Conservation (phyloP, 768 basidiomycete genomes). For the Cyclocybe cylindracea region DNA sequence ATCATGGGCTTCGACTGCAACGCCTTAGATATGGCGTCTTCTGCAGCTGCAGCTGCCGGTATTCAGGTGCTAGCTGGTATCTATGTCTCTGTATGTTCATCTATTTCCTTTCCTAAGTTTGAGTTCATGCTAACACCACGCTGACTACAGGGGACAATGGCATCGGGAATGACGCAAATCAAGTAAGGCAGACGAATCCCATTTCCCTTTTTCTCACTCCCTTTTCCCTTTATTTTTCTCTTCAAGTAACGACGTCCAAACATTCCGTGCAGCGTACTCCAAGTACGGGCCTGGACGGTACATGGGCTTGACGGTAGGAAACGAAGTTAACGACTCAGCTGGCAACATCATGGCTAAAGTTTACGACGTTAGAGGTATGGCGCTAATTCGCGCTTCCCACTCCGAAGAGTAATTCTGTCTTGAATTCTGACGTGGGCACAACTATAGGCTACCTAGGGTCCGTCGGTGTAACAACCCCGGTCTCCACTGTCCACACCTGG, state of each 20-base stretch:
- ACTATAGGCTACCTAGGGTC: conserved; percentile 33
- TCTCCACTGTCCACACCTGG: conserved; percentile 43
- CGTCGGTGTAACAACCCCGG: conserved; percentile 34
- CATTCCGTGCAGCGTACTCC: conserved; percentile 32
- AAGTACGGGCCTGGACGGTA: conserved; percentile 36
- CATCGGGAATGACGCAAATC: conserved; percentile 21
- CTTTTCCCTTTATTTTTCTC: not conserved
- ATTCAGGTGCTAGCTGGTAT: conserved; percentile 38
- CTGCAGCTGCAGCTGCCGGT: conserved; percentile 33
- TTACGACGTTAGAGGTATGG: conserved; percentile 34
- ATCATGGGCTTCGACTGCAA: conserved; percentile 41
- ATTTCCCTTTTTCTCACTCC: not conserved
- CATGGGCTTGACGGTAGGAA: conserved; percentile 38
- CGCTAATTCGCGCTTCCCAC: not conserved
- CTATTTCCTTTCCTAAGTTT: not conserved
- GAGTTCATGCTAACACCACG: not conserved
- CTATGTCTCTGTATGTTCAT: conserved; percentile 25
- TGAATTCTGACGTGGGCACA: not conserved
- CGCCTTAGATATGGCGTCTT: conserved; percentile 36
- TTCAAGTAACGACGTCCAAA: conserved; percentile 36
- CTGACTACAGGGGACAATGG: conserved; percentile 30
- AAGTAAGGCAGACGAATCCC: conserved; percentile 19
- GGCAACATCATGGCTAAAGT: conserved; percentile 41
- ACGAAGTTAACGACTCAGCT: conserved; percentile 36
- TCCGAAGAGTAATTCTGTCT: not conserved